Conservation (phyloP, 768 basidiomycete species). For the Suillus clintonianus region DNA sequence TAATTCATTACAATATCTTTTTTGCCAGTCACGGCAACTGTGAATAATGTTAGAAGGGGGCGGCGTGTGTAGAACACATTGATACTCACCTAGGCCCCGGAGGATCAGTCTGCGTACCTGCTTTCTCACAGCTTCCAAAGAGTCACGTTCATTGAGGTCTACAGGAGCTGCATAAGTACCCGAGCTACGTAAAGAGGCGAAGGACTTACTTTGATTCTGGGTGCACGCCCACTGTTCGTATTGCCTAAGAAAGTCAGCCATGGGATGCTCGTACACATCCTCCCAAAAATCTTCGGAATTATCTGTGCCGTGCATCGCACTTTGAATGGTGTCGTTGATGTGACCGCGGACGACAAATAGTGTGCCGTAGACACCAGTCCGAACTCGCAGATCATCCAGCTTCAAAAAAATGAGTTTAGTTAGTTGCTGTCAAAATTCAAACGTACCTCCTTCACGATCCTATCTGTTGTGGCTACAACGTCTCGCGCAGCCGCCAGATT, state of each 20-base stretch:
- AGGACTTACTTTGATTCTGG: constrained; percentile 7
- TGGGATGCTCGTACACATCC: no score
- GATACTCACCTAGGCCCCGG: constrained; percentile 11
- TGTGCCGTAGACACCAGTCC: no score
- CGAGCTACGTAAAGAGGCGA: neutral
- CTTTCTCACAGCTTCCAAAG: constrained; percentile 1
- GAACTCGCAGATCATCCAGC: no score
- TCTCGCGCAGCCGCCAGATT: constrained; percentile 1
- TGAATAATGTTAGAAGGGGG: neutral
- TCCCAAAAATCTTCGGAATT: no score
- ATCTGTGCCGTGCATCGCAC: no score
- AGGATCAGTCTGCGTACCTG: constrained; percentile 7
- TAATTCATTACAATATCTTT: constrained; percentile 15
- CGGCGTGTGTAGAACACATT: neutral
- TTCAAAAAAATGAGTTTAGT: no score
- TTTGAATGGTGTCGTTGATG: no score
- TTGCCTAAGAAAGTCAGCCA: no score
- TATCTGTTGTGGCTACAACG: no score
- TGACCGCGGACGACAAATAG: no score
- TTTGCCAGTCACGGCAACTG: constrained; percentile 2
- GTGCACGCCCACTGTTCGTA: constrained; percentile 14
- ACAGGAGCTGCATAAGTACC: neutral
- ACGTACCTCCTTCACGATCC: no score
- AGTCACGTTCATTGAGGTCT: neutral
- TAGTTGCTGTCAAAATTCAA: no score